These are phyloP conservation scores for Solanum hybrid DNA, from an alignment of 305 asterid genomes.

Conservation along the genomic window DNA sequence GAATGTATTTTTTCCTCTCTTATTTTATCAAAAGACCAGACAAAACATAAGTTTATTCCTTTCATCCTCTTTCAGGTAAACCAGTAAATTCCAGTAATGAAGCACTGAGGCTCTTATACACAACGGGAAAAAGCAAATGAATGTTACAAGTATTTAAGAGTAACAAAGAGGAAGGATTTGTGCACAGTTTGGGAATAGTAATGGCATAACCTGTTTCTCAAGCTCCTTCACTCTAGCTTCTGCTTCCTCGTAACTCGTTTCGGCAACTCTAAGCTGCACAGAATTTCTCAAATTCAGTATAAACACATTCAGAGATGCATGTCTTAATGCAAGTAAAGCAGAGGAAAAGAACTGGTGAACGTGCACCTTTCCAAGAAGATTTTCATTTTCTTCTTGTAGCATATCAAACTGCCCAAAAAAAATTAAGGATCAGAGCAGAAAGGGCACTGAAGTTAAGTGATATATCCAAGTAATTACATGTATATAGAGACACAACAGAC, in stretches of 20 bases:
- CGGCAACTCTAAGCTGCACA: conserved; percentile 71
- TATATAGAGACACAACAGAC: background rate
- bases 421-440: conserved; percentile 21
- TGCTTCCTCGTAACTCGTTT: conserved; percentile 64
- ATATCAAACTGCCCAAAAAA: conserved; percentile 65
- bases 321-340: background rate
- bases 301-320: conserved; percentile 9
- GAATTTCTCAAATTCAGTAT: conserved; percentile 10
- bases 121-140: background rate
- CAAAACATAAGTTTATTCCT: background rate
- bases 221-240: conserved; percentile 94
- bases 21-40: background rate
- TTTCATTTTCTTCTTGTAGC: conserved; percentile 95
- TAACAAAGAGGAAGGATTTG: background rate
- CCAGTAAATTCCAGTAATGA: background rate
- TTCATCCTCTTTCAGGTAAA: background rate
- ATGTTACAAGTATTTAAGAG: conserved; percentile 1
- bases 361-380: conserved; percentile 64
- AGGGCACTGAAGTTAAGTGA: background rate
- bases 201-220: conserved; percentile 72
- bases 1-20: background rate
- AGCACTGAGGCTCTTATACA: background rate
- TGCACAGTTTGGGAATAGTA: conserved; percentile 5
- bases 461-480: conserved; percentile 7
- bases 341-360: conserved; percentile 8